phyloP scores from a whole-genome alignment of 768 basidiomycete species.

The Daedaleopsis nitida region DNA sequence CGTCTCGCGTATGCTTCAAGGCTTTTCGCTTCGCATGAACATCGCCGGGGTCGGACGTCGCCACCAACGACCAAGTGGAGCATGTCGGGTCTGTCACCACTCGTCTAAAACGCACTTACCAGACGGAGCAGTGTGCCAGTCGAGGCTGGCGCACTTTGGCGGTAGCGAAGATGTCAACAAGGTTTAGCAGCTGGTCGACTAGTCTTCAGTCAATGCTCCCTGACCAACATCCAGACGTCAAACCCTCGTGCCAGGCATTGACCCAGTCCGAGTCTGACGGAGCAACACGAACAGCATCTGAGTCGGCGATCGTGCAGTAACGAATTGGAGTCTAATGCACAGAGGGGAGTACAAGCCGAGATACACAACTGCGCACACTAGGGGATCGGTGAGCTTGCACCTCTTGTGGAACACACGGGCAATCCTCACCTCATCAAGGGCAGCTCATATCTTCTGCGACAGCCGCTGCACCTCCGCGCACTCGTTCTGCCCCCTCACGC shows the following conservation, averaged over 20 bases:
- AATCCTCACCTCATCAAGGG: neutral
- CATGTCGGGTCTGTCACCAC: neutral
- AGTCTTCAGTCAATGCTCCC: neutral
- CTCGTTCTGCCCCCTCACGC: slow-evolving; percentile 64
- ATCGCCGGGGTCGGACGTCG: neutral
- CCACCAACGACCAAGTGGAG: neutral
- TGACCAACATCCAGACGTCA: neutral
- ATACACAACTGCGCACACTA: neutral
- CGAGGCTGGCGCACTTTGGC: neutral
- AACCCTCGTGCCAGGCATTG: neutral
- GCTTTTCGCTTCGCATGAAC: neutral
- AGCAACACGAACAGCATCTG: neutral
- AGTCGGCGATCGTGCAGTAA: neutral
- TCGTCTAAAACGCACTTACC: neutral
- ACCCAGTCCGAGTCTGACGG: neutral
- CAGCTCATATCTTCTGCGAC: slow-evolving; percentile 26
- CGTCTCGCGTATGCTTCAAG: neutral
- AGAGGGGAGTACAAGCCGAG: neutral
- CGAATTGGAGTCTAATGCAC: too few species aligned
- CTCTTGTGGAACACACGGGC: neutral
- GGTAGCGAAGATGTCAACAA: neutral
- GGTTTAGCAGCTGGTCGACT: neutral
- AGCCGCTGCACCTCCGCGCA: slow-evolving; percentile 65
- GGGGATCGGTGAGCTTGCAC: neutral
- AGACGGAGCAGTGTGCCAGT: too few species aligned